Base-by-base conservation (phyloP, 108 stramenopile species). In the Mayamaea pseudoterrestris region DNA sequence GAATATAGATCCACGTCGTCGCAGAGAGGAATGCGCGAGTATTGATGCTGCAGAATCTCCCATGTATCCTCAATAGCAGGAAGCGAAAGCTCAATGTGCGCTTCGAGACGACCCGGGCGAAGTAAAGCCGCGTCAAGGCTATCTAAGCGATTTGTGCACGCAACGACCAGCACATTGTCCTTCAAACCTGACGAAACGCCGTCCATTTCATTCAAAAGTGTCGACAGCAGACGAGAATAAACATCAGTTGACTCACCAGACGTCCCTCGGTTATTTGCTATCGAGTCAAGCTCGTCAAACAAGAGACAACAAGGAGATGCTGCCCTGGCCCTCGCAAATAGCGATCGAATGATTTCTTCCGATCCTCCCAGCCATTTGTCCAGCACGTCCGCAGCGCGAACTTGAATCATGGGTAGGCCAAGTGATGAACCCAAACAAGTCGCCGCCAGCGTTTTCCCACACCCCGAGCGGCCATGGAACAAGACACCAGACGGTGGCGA, bases 151-250 rank as follows among this genome's bases (percentile, higher is more conserved):
- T 98, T 98, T 13, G 99, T 98, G 26, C 93, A 95, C 0, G 88
- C 97, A n/a, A 96, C 57, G 17, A 97, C 90, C 26, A 99, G 35
- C 43, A 96, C 58, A 12, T 55, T 55, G 5, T 60, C 61, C 53
- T 50, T 23, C 57, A 64, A 41, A 39, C 25, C 36, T 7, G 53
- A 63, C 27, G 80, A 73, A 27, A 97, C 91, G 1, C 98, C 98
- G 58, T 99, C 98, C 93, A 99, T 93, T 62, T 96, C 94, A 50
- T 96, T 95, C 35, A 99, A 60, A 16, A 99, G 71, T 34, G 94
- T 95, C 28, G 95, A 91, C 39, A 98, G 50, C 8, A 97, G 80
- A 5, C 88, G 57, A 4, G 70, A 64, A 17, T 62, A 53, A 21
- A 65, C 59, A 48, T 68, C 66, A 12, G 32, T 52, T 11, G 22